Conservation (phyloP, 164 flowering plant species). For the Nymphaea thermarum region DNA sequence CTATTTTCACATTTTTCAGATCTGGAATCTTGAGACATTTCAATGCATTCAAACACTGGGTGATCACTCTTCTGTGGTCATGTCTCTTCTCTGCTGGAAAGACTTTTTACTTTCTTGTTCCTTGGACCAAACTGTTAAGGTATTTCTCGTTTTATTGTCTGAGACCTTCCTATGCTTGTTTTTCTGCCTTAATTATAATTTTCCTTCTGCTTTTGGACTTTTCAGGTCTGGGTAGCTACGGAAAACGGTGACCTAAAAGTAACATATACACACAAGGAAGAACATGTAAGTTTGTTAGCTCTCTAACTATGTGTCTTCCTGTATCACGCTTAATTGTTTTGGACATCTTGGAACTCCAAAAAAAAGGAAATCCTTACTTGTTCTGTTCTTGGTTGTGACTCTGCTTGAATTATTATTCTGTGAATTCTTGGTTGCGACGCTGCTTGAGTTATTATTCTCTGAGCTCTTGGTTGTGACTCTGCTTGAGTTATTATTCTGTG, state of each 20-base stretch:
- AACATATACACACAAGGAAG: constrained; percentile 80
- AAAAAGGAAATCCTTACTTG: background rate
- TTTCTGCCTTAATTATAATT: background rate
- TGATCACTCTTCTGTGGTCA: constrained; percentile 74
- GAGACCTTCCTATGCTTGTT: background rate
- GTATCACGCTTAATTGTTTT: background rate
- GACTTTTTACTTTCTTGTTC: constrained; percentile 84
- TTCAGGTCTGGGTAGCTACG: constrained; percentile 80
- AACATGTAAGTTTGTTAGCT: constrained; percentile 41
- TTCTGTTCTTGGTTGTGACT: background rate
- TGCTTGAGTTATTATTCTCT: too few species aligned
- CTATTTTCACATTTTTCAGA: constrained; percentile 18
- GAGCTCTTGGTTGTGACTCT: too few species aligned
- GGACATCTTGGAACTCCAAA: background rate
- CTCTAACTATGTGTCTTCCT: background rate
- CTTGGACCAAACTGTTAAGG: constrained; percentile 85
- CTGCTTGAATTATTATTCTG: too few species aligned
- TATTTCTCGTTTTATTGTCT: constrained; percentile 8
- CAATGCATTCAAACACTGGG: constrained; percentile 73
- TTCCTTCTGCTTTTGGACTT: constrained; percentile 4
- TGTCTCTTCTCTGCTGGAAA: constrained; percentile 95
- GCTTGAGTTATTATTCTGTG: too few species aligned
- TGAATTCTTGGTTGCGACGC: too few species aligned
- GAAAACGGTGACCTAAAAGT: constrained; percentile 83
- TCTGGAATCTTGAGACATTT: constrained; percentile 74